Evolutionary conservation across 177 flowering plant species (phyloP).

Genomic region (Vitis hybrid): DNA sequence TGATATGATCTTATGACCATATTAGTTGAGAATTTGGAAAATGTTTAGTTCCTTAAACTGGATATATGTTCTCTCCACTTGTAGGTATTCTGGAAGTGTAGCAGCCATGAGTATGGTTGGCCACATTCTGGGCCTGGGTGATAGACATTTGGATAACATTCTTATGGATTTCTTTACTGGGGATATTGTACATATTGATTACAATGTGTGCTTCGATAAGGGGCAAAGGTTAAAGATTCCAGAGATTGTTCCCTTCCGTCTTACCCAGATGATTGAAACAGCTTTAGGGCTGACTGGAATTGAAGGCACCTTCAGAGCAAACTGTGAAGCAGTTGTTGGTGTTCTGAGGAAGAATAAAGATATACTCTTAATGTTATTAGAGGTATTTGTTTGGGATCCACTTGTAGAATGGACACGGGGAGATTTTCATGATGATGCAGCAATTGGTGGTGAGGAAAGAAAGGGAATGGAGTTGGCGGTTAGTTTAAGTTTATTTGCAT

Average conservation of each 20-base stretch:
- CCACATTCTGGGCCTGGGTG: conserved; percentile 90
- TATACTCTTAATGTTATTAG: conserved; percentile 81
- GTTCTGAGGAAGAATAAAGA: conserved; percentile 88
- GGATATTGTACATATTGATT: conserved; percentile 94
- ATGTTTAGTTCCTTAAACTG: neutral
- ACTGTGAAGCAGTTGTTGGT: conserved; percentile 88
- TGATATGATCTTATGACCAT: neutral
- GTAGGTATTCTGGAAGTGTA: conserved; percentile 86
- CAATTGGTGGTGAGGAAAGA: conserved; percentile 96
- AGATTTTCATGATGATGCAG: conserved; percentile 95
- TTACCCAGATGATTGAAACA: conserved; percentile 90
- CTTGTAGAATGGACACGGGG: conserved; percentile 98
- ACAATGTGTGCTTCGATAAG: conserved; percentile 96
- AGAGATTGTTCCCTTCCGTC: conserved; percentile 98
- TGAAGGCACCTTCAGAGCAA: conserved; percentile 85
- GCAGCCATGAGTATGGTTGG: conserved; percentile 99
- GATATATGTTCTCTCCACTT: conserved; percentile 16
- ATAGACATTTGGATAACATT: conserved; percentile 96
- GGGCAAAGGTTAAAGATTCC: conserved; percentile 90
- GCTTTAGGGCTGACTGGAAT: conserved; percentile 92
- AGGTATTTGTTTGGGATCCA: conserved; percentile 98
- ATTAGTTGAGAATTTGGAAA: neutral
- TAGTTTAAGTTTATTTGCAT: conserved; percentile 96
- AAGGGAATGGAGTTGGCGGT: conserved; percentile 99
- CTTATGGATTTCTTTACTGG: conserved; percentile 85